Evolutionary conservation across 371 early-diverging fungal genomes (phyloP).

Genomic region (Sporodiniella umbellata): DNA sequence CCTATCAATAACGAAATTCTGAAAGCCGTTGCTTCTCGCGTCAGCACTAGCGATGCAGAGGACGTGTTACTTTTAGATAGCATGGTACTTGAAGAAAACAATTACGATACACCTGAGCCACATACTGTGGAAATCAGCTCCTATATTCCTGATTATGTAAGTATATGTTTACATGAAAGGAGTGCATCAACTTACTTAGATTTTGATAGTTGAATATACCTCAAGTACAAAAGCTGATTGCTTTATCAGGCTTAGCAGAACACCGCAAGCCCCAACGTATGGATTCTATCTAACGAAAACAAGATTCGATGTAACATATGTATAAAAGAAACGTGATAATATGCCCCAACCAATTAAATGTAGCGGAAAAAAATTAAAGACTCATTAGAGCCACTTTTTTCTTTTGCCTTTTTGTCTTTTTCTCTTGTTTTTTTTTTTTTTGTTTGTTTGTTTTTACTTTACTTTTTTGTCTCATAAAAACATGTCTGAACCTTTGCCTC

Average conservation of each 20-base stretch:
- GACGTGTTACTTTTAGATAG: constrained; percentile 87
- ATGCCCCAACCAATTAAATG: neutral
- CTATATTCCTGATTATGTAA: constrained; percentile 48
- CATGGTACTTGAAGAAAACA: constrained; percentile 71
- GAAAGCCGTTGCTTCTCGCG: constrained; percentile 85
- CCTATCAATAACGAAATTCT: constrained; percentile 73
- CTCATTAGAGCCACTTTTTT: too few species aligned
- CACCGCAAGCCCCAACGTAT: constrained; percentile 22
- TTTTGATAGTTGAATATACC: constrained; percentile 19
- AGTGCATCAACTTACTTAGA: neutral
- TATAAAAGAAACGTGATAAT: constrained; percentile 3
- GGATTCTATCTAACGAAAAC: constrained; percentile 20
- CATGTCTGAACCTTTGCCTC: constrained; percentile 45
- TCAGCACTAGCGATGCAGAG: constrained; percentile 78
- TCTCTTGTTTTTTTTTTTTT: constrained; percentile 4
- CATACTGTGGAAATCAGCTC: constrained; percentile 51
- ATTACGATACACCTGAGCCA: constrained; percentile 60
- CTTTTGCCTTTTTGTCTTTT: too few species aligned
- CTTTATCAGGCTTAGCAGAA: constrained; percentile 12
- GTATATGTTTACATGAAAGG: neutral
- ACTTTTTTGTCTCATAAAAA: constrained; percentile 5
- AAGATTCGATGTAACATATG: constrained; percentile 1
- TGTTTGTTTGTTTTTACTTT: constrained; percentile 5
- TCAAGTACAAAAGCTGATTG: constrained; percentile 21
- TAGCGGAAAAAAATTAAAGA: neutral